Conservation (phyloP, 495 filamentous ascomycete genomes). For the Bathelium albidoporum region DNA sequence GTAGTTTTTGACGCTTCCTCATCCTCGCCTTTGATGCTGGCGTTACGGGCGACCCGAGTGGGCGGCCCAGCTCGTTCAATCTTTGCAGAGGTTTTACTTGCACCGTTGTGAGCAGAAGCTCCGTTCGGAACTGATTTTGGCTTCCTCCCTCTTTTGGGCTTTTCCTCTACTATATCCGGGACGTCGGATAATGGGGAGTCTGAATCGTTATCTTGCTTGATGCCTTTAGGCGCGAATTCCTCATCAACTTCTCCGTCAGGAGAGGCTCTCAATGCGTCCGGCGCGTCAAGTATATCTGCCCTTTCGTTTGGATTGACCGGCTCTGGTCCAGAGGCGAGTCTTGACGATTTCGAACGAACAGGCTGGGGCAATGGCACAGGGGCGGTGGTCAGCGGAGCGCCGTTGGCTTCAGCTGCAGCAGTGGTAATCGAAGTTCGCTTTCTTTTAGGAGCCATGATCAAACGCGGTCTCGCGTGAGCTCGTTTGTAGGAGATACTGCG, state of each 20-base stretch:
- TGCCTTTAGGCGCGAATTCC: constrained; percentile 25
- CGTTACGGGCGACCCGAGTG: background rate
- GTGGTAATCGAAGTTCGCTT: background rate
- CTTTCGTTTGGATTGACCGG: constrained; percentile 33
- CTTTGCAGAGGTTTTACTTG: background rate
- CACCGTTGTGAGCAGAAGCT: background rate
- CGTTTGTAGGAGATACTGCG: background rate
- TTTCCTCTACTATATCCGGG: constrained; percentile 13
- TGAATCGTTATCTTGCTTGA: constrained; percentile 10
- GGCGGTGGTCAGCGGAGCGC: background rate
- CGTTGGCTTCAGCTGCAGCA: background rate
- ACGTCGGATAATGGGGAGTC: constrained; percentile 23
- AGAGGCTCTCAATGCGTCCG: constrained; percentile 34
- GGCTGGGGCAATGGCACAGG: background rate
- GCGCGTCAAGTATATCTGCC: constrained; percentile 34
- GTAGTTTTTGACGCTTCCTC: background rate
- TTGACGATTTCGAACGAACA: background rate
- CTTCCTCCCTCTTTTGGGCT: constrained; percentile 15
- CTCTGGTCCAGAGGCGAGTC: background rate
- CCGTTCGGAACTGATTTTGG: background rate
- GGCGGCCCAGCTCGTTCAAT: background rate
- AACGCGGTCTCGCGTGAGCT: background rate
- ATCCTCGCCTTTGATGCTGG: constrained; percentile 5
- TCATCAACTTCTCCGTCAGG: constrained; percentile 32
- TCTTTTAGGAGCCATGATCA: constrained; percentile 2